Percentiles rank a stretch among this genome's conserved stretches.
phyloP scores from a whole-genome alignment of 805 yeast genomes.

The Candida awuae region DNA sequence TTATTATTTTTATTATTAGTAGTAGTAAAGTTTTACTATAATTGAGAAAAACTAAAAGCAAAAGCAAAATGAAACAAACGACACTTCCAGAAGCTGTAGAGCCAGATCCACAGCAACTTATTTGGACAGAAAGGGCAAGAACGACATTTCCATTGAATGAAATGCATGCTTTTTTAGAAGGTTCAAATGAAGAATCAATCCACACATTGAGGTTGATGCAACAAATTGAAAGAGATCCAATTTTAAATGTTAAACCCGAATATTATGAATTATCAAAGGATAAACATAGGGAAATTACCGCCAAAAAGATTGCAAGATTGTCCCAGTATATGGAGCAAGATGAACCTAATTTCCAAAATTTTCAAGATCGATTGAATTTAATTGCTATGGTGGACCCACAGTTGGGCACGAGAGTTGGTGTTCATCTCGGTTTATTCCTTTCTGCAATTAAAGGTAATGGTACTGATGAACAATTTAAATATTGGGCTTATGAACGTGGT shows the following conservation, averaged over 20 bases:
- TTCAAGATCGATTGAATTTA: constrained; percentile 51
- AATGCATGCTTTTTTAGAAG: constrained; percentile 51
- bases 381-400: constrained; percentile 70
- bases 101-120: constrained; percentile 30
- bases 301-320: constrained; percentile 52
- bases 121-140: constrained; percentile 38
- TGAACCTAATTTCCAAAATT: constrained; percentile 33
- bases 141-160: constrained; percentile 37
- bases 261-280: constrained; percentile 52
- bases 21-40: too few species aligned
- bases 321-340: constrained; percentile 48
- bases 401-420: constrained; percentile 74
- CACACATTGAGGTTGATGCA: constrained; percentile 43
- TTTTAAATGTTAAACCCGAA: constrained; percentile 43
- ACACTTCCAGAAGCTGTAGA: constrained; percentile 20
- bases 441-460: constrained; percentile 83
- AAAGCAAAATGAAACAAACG: constrained; percentile 33
- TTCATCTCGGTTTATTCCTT: constrained; percentile 79
- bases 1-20: too few species aligned
- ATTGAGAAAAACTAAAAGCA: too few species aligned
- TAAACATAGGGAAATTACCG: constrained; percentile 53
- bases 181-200: constrained; percentile 36
- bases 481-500: constrained; percentile 73
- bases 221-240: constrained; percentile 61
- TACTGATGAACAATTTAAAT: constrained; percentile 70